These are phyloP conservation scores for Babesia bovis DNA, from an alignment of 169 alveolate genomes.

Conservation along the genomic window DNA sequence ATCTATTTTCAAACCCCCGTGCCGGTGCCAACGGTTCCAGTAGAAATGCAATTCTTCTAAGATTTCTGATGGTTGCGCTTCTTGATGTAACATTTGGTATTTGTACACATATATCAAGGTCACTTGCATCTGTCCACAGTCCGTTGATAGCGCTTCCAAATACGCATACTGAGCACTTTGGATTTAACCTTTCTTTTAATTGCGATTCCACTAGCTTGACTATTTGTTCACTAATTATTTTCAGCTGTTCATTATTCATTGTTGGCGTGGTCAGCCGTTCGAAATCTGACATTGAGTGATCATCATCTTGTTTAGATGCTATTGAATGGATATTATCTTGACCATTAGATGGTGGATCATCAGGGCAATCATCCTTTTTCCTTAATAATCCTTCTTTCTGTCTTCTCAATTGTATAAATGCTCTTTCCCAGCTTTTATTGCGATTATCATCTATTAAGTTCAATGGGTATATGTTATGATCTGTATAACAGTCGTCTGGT, in stretches of 20 bases:
- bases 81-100: constrained; percentile 72
- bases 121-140: constrained; percentile 78
- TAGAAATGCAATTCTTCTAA: constrained; percentile 68
- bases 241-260: constrained; percentile 4
- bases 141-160: constrained; percentile 78
- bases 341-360: background rate
- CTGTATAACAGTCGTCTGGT: constrained; percentile 9
- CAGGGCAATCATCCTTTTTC: background rate
- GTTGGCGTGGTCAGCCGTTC: background rate
- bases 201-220: constrained; percentile 13
- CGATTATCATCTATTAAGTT: constrained; percentile 10
- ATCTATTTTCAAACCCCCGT: constrained; percentile 74
- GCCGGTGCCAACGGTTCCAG: constrained; percentile 66
- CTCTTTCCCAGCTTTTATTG: constrained; percentile 1
- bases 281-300: constrained; percentile 1
- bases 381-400: background rate
- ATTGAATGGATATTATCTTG: background rate
- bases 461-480: constrained; percentile 9
- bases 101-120: constrained; percentile 77
- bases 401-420: background rate
- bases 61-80: constrained; percentile 67
- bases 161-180: constrained; percentile 51
- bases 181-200: constrained; percentile 49
- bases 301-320: background rate
- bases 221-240: constrained; percentile 2